Conservation (phyloP, 495 filamentous ascomycete species). For the Neurospora sp. region DNA sequence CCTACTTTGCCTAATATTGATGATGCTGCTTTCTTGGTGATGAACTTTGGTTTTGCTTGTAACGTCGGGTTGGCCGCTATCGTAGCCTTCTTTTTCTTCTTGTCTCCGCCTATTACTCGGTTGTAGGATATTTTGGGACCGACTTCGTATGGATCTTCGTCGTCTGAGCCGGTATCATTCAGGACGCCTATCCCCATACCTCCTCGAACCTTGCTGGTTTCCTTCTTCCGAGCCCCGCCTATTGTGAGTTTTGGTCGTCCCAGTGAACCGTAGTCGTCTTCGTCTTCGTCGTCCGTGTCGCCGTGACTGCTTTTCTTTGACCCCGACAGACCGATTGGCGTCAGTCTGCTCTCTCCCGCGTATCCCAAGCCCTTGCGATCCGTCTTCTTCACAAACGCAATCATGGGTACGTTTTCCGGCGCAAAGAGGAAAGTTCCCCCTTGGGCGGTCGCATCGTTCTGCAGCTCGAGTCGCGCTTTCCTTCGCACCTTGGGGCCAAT, state of each 20-base stretch:
- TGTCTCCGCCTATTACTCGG: constrained; percentile 70
- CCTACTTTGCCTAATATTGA: constrained; percentile 38
- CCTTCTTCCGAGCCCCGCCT: constrained; percentile 22
- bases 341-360: constrained; percentile 52
- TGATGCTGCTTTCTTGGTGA: constrained; percentile 57
- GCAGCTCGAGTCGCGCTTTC: constrained; percentile 55
- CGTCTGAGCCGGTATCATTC: constrained; percentile 95
- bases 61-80: constrained; percentile 52
- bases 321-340: constrained; percentile 13
- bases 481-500: constrained; percentile 82
- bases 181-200: constrained; percentile 83
- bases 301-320: constrained; percentile 11
- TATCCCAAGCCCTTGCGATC: constrained; percentile 79
- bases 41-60: constrained; percentile 61
- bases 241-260: constrained; percentile 21
- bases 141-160: constrained; percentile 89
- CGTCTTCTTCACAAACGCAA: constrained; percentile 63
- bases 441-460: constrained; percentile 30
- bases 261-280: constrained; percentile 28
- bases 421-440: constrained; percentile 69
- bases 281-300: constrained; percentile 39
- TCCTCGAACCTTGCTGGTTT: constrained; percentile 44
- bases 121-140: constrained; percentile 91
- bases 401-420: constrained; percentile 72
- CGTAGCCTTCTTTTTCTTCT: constrained; percentile 63